phyloP scores from a whole-genome alignment of 2,329 filamentous ascomycete genomes.

The Talaromyces sp. region DNA sequence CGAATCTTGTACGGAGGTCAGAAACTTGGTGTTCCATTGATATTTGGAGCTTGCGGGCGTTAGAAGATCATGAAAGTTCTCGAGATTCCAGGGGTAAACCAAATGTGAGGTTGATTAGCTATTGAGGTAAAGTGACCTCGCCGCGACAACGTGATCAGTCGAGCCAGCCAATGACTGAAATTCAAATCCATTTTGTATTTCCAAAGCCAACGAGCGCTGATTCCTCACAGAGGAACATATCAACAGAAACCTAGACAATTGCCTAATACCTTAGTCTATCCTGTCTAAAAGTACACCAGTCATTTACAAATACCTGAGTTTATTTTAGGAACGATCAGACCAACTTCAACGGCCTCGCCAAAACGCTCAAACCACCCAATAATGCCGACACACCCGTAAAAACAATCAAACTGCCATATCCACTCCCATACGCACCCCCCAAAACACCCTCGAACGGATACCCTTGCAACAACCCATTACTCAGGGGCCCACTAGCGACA shows the following conservation, averaged over 20 bases:
- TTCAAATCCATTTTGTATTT: background rate
- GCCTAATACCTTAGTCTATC: no score
- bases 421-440: constrained; percentile 27
- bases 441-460: constrained; percentile 22
- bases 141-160: background rate
- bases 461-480: constrained; percentile 39
- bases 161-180: no score
- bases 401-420: constrained; percentile 28
- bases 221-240: no score
- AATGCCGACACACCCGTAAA: constrained; percentile 28
- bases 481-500: constrained; percentile 51
- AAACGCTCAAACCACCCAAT: constrained; percentile 26
- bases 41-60: background rate
- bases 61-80: no score
- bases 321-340: background rate
- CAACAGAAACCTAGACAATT: no score
- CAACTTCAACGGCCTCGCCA: constrained; percentile 22
- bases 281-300: no score
- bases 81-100: no score
- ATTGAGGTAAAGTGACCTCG: background rate
- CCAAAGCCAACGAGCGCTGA: no score
- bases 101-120: no score
- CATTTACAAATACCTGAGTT: no score
- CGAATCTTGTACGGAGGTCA: background rate
- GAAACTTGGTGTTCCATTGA: background rate